A percentile compares a stretch with the other conserved stretches of the same genome.
Evolutionary conservation across 192 early-diverging fungal species (phyloP).

Genomic region (Phlyctochytrium planicorne): DNA sequence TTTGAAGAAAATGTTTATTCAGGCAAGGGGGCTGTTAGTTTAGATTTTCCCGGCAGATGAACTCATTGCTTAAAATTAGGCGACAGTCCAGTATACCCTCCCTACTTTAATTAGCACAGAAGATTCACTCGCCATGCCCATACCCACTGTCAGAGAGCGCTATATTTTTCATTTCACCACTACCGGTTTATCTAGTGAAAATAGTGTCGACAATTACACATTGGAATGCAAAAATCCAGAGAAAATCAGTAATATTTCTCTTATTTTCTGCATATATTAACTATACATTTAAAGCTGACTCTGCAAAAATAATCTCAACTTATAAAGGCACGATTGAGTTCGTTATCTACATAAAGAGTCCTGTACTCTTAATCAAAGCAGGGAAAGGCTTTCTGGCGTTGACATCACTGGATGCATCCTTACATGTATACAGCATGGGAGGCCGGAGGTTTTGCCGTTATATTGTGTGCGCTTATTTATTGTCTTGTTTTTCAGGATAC

Average conservation of each 20-base stretch:
- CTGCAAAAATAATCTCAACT: no score
- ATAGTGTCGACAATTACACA: no score
- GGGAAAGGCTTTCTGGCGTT: conserved; percentile 58
- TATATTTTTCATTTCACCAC: no score
- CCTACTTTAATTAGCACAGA: no score
- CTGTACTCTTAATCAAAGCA: conserved; percentile 62
- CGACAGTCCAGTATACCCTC: no score
- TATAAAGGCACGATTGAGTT: conserved; percentile 49
- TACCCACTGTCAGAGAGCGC: no score
- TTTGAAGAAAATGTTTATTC: conserved; percentile 8
- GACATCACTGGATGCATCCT: conserved; percentile 62
- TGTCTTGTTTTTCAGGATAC: conserved; percentile 43
- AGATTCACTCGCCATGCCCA: no score
- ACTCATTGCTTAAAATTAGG: no score
- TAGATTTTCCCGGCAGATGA: no score
- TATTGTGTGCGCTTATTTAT: conserved; percentile 9
- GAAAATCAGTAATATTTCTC: conserved; percentile 12
- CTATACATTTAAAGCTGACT: no score
- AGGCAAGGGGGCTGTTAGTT: no score
- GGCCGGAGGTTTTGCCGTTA: conserved; percentile 58
- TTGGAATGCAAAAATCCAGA: conserved; percentile 32
- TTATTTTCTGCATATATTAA: conserved; percentile 1
- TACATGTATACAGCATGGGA: conserved; percentile 64
- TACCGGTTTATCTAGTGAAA: no score
- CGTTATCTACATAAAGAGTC: conserved; percentile 56